These are phyloP conservation scores for Ophiostoma piceae DNA, from an alignment of 2,329 filamentous ascomycete species.

Conservation along the genomic window DNA sequence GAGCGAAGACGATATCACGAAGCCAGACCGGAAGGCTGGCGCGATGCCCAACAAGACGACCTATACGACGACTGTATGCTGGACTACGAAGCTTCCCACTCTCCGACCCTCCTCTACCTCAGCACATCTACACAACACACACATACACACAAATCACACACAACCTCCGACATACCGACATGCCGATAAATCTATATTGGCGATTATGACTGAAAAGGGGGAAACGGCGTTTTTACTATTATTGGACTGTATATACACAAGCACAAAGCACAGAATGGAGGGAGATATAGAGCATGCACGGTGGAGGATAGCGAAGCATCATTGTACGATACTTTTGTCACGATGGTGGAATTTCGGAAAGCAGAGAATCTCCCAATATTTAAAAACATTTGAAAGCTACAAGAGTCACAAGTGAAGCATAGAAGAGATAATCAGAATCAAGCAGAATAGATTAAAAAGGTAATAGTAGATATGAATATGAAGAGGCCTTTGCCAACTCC, in stretches of 20 bases:
- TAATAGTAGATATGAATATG: neutral
- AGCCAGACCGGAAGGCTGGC: neutral
- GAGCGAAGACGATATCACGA: neutral
- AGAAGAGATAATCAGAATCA: neutral
- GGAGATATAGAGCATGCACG: neutral
- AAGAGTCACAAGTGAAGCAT: neutral
- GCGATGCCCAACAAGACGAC: neutral
- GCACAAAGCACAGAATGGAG: conserved; percentile 1
- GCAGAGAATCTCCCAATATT: neutral
- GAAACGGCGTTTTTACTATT: conserved; percentile 14
- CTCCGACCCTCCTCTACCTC: neutral
- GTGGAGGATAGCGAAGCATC: neutral
- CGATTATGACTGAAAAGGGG: conserved; percentile 1
- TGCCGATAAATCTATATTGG: neutral
- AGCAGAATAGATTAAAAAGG: neutral
- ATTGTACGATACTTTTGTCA: conserved; percentile 14
- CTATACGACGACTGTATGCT: neutral
- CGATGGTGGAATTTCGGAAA: neutral
- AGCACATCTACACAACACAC: neutral
- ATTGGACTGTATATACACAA: conserved; percentile 15
- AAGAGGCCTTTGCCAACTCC: neutral
- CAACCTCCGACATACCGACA: neutral
- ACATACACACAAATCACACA: neutral
- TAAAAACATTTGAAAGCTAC: neutral
- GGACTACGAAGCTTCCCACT: neutral